phyloP scores from a whole-genome alignment of 768 basidiomycete species.

The Cantharellus anzutake region DNA sequence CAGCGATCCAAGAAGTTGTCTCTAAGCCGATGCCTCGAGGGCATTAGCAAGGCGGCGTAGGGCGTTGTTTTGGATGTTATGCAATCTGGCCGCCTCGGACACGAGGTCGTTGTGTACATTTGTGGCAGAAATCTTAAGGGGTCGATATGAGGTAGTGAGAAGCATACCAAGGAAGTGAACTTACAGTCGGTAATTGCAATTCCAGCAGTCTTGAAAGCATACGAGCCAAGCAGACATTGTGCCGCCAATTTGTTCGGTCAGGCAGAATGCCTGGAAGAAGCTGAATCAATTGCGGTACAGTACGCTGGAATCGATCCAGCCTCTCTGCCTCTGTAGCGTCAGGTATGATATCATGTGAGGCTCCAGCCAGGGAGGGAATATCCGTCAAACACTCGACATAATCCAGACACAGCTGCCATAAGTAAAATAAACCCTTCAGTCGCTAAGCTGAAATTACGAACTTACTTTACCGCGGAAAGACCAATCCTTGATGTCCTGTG shows the following conservation, averaged over 20 bases:
- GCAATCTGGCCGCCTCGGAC: conserved; percentile 39
- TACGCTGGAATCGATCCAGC: conserved; percentile 39
- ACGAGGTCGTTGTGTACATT: conserved; percentile 28
- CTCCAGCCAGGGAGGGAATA: conserved; percentile 8
- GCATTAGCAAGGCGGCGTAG: conserved; percentile 37
- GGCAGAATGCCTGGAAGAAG: conserved; percentile 49
- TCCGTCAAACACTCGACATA: conserved; percentile 4
- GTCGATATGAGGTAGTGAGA: background rate
- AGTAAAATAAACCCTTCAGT: background rate
- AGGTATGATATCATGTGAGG: conserved; percentile 21
- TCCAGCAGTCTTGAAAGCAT: conserved; percentile 49
- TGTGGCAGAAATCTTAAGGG: conserved; percentile 10
- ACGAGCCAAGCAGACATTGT: conserved; percentile 48
- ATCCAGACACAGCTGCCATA: conserved; percentile 5
- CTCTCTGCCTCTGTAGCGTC: conserved; percentile 31
- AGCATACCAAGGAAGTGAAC: background rate
- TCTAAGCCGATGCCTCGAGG: background rate
- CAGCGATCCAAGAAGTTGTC: background rate
- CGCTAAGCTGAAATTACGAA: background rate
- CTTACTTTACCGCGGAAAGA: conserved; percentile 62
- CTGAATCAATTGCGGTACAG: conserved; percentile 44
- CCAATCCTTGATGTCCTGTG: conserved; percentile 52
- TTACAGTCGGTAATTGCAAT: conserved; percentile 11
- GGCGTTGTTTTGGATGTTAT: conserved; percentile 43
- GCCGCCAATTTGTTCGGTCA: conserved; percentile 37